These are phyloP conservation scores for Emericellopsis atlantica DNA, from an alignment of 2,329 filamentous ascomycete species.

Conservation along the genomic window DNA sequence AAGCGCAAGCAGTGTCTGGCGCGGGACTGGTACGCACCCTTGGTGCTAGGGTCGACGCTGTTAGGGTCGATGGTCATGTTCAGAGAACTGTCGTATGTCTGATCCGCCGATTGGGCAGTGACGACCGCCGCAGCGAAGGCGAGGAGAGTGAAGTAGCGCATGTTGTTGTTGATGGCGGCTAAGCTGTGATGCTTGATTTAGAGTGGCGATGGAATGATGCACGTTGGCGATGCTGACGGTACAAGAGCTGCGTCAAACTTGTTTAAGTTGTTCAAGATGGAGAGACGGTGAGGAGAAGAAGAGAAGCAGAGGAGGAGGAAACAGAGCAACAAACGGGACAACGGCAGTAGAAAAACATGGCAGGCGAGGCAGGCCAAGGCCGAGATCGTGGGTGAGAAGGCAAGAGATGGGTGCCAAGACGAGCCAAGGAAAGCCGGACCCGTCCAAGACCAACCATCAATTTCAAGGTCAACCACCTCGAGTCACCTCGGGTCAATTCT, in stretches of 20 bases:
- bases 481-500: too few species aligned
- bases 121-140: slow-evolving; percentile 30
- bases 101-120: slow-evolving; percentile 21
- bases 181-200: background rate
- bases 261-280: background rate
- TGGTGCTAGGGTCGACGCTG: slow-evolving; percentile 15
- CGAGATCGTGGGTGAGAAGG: too few species aligned
- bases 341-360: too few species aligned
- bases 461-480: too few species aligned
- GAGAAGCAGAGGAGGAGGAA: background rate
- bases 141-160: slow-evolving; percentile 27
- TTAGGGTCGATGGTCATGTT: slow-evolving; percentile 27
- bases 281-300: too few species aligned
- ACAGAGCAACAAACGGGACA: background rate
- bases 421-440: too few species aligned
- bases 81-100: slow-evolving; percentile 29
- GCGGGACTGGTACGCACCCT: slow-evolving; percentile 22
- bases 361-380: too few species aligned
- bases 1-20: background rate
- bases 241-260: background rate
- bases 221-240: too few species aligned
- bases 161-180: slow-evolving; percentile 15
- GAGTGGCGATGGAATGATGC: too few species aligned
- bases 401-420: too few species aligned
- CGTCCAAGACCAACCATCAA: too few species aligned